Conservation (phyloP, 305 asterid species). For the Rubia tinctorum region DNA sequence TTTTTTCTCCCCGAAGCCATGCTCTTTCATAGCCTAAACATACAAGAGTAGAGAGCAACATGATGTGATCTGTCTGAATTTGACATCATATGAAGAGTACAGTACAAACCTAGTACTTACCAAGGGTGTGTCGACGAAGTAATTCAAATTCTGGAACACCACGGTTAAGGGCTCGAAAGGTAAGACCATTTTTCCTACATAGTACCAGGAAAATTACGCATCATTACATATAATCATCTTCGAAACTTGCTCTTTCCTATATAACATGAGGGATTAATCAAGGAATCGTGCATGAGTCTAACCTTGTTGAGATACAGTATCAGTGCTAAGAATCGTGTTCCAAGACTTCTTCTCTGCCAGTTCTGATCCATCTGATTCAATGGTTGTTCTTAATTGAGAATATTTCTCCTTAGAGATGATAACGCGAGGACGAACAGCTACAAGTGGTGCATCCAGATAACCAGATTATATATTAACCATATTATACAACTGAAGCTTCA, state of each 20-base stretch:
- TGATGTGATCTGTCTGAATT: not conserved
- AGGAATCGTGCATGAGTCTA: not conserved
- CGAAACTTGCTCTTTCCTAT: not conserved
- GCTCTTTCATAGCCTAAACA: constrained; percentile 34
- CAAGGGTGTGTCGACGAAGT: constrained; percentile 32
- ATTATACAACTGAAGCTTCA: not conserved
- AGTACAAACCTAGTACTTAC: constrained; percentile 15
- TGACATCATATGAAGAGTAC: not conserved
- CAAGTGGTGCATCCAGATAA: not conserved
- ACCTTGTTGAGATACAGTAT: not conserved
- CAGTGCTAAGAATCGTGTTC: too few relatives aligned
- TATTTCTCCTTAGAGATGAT: constrained; percentile 49
- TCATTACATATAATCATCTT: not conserved
- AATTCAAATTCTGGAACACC: constrained; percentile 27
- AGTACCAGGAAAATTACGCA: not conserved
- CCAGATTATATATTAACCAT: not conserved
- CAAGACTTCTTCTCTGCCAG: not conserved
- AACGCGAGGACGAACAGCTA: constrained; percentile 54
- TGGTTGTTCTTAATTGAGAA: constrained; percentile 27
- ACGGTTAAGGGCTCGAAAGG: constrained; percentile 36
- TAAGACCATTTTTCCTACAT: constrained; percentile 31
- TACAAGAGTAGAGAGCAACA: not conserved
- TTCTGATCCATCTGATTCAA: constrained; percentile 12
- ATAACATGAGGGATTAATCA: too few relatives aligned
- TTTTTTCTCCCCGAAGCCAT: constrained; percentile 20